phyloP scores from a whole-genome alignment of 257 asterid genomes.

The Ballota nigra region DNA sequence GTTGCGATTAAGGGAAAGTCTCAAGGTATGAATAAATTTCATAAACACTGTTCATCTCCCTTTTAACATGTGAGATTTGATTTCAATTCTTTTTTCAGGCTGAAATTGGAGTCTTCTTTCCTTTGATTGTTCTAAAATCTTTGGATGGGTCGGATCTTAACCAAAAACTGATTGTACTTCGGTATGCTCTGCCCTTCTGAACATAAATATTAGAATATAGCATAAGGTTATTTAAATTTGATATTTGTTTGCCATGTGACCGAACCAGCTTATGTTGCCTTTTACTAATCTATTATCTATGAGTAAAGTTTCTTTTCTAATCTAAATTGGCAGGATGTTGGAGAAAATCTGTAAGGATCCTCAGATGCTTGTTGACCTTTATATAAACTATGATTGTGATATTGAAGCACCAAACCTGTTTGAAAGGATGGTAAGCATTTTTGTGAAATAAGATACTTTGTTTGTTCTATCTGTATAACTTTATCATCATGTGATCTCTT shows the following conservation, averaged over 20 bases:
- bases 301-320: slow-evolving; percentile 6
- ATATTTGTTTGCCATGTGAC: slow-evolving; percentile 1
- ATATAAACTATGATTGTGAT: slow-evolving; percentile 95
- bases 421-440: slow-evolving; percentile 73
- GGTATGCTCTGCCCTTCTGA: slow-evolving; percentile 49
- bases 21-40: slow-evolving; percentile 58
- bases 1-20: slow-evolving; percentile 85
- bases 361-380: slow-evolving; percentile 91
- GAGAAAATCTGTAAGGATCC: slow-evolving; percentile 93
- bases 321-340: slow-evolving; percentile 67
- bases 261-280: not conserved
- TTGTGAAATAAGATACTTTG: slow-evolving; percentile 15
- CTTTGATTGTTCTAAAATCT: slow-evolving; percentile 69
- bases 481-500: slow-evolving; percentile 32
- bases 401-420: slow-evolving; percentile 86
- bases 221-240: slow-evolving; percentile 14
- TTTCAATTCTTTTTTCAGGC: slow-evolving; percentile 50
- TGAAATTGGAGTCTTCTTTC: slow-evolving; percentile 87
- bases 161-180: slow-evolving; percentile 67
- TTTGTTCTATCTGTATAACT: slow-evolving; percentile 14
- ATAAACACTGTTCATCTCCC: slow-evolving; percentile 16
- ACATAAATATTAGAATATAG: slow-evolving; percentile 16
- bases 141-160: slow-evolving; percentile 89
- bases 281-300: not conserved
- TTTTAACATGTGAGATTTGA: slow-evolving; percentile 6